A percentile compares a stretch with the other conserved stretches of the same genome.
phyloP scores from a whole-genome alignment of 768 basidiomycete genomes.

The Fistulinella prunicolor region DNA sequence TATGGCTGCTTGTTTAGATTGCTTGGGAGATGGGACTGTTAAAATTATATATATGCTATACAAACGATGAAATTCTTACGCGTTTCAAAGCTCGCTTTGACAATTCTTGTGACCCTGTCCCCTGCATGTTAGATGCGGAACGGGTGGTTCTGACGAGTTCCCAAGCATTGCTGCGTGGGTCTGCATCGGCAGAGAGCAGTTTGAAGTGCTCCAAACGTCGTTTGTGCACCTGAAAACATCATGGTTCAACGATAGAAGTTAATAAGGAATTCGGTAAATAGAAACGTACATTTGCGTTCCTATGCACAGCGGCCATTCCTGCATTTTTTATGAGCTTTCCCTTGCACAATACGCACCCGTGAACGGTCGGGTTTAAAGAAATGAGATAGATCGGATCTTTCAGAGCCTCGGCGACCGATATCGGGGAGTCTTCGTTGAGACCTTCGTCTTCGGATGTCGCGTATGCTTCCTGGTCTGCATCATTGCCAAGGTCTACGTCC shows the following conservation, averaged over 20 bases:
- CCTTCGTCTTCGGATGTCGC: conserved; percentile 24
- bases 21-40: conserved; percentile 32
- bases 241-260: neutral
- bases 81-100: conserved; percentile 67
- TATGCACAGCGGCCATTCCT: conserved; percentile 56
- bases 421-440: conserved; percentile 36
- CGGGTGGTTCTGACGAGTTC: conserved; percentile 32
- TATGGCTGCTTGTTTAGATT: conserved; percentile 43
- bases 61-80: conserved; percentile 36
- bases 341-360: conserved; percentile 67
- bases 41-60: neutral
- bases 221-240: conserved; percentile 52
- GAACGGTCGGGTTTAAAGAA: conserved; percentile 51
- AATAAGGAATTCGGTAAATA: neutral
- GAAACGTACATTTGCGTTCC: conserved; percentile 58
- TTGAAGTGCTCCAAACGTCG: conserved; percentile 56
- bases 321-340: conserved; percentile 65
- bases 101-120: conserved; percentile 17
- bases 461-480: conserved; percentile 25
- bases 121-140: conserved; percentile 1
- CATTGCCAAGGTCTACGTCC: conserved; percentile 20
- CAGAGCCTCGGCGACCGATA: conserved; percentile 60
- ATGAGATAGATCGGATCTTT: conserved; percentile 61
- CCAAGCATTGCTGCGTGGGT: conserved; percentile 48
- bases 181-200: conserved; percentile 36